Conservation (phyloP, 1,139 yeast genomes). For the Taphrina flavorubra region DNA sequence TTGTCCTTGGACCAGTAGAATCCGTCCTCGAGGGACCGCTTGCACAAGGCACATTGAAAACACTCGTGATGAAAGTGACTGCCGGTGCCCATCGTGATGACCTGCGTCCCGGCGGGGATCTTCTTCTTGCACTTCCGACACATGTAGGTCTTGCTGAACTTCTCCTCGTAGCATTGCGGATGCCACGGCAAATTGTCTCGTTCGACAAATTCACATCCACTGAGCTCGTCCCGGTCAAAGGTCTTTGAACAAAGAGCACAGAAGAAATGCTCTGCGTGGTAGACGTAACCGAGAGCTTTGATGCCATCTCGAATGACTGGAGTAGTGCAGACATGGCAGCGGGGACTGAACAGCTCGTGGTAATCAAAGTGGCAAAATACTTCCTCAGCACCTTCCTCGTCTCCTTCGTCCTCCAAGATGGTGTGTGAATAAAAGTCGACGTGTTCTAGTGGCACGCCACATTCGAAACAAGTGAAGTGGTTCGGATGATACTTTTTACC, state of each 20-base stretch:
- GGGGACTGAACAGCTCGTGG: constrained; percentile 51
- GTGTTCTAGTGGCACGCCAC: constrained; percentile 32
- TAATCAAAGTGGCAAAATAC: constrained; percentile 52
- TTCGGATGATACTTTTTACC: constrained; percentile 18
- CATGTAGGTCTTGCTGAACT: constrained; percentile 24
- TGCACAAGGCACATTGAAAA: constrained; percentile 50
- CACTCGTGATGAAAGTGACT: constrained; percentile 49
- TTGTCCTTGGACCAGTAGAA: constrained; percentile 49
- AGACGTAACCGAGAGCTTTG: constrained; percentile 50
- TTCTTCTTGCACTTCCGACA: constrained; percentile 30
- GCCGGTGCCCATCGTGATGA: constrained; percentile 43
- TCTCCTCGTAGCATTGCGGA: constrained; percentile 29
- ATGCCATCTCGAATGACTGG: constrained; percentile 51
- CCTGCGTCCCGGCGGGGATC: constrained; percentile 20
- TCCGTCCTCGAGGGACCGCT: constrained; percentile 50
- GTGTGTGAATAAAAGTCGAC: constrained; percentile 29
- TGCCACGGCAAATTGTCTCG: constrained; percentile 37
- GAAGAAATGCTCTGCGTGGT: constrained; percentile 52
- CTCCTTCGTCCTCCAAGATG: neutral
- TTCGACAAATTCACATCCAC: constrained; percentile 13
- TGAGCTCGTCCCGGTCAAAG: neutral
- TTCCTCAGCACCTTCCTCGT: constrained; percentile 27
- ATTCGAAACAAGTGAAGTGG: constrained; percentile 27
- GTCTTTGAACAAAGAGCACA: constrained; percentile 50
- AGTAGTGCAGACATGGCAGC: constrained; percentile 51